Base-by-base conservation (phyloP, 2,329 filamentous ascomycete species). In the Arthrobotrys sinensis region DNA sequence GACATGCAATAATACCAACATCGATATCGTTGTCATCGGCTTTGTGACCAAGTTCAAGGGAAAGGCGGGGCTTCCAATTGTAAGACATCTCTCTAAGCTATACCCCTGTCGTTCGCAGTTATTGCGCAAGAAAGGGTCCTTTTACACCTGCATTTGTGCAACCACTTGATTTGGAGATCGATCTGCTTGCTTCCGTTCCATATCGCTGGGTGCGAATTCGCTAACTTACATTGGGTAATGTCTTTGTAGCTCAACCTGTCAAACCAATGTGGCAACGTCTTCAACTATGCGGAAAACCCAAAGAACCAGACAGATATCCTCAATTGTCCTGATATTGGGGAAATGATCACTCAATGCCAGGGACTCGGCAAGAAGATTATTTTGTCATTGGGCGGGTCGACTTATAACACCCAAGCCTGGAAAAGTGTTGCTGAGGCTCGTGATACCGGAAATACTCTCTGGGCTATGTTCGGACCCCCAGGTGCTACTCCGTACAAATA, bases 381-480 rank as follows among this genome's bases (percentile, higher is more conserved):
- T 52, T 86, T 94, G 8, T 93, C 91, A 1, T 86, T 94, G 52
- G 92, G 91, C 16, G 91, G 92, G 36, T 89, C 89, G 1, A 91
- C 90, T 0, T 92, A 92, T 83, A 89, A 86, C 16, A 90, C 92
- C 83, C 1, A 32, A 12, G 75, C 70, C 32, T 75, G 77, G 65
- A 16, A 57, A n/a, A 88, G 86, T n/a, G 80, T 85, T 0, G 80
- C 84, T 0, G 87, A 85, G 0, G 91, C 91, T 4, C 83, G 85
- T 19, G 82, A 85, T 0, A 88, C 88, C 1, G 92, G 91, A 0
- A 84, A 91, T 67, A 86, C 88, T 19, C 85, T 94, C 71, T 94
- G 91, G 91, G 86, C 88, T 63, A 91, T 90, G 79, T 93, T 93
- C 83, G 92, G 92, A 1, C 62, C 60, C 19, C 46, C 36, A 4